Evolutionary conservation across 2,329 filamentous ascomycete species (phyloP), one percentile per base, ranked within the genome.

Genomic region (Sporothrix luriei): DNA sequence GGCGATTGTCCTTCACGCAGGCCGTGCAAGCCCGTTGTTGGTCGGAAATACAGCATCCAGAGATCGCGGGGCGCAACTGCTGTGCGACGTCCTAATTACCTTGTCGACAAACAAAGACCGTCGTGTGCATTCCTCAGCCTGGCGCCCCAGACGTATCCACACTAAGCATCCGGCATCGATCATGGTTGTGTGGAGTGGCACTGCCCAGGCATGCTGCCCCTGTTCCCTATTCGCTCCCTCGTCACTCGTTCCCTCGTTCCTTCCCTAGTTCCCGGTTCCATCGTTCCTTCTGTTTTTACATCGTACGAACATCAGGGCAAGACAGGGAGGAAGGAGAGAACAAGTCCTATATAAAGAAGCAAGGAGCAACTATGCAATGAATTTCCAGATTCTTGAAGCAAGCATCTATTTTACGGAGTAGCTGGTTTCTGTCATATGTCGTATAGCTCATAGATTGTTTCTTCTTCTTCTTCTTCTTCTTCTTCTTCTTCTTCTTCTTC

Each of bases 41-140:
- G 29, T 38, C 19, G 16, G 16, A 16, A 19, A 9, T 57, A 29
- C 13, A 4, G 29, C 54, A 40, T 57, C 54, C 3, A 40, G 14
- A 55, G 33, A 33, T 33, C 33, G 9, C 2, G 33, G 9, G 29
- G 13, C 33, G 14, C n/a, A 61, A 24, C 24, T 57, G 54, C 14
- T 54, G 51, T 26, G n/a, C 21, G 10, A 26, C 16, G n/a, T 7
- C 9, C 33, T 6, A 33, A 29, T n/a, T n/a, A n/a, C n/a, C 21
- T 21, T 54, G 5, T 54, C 21, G 51, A 54, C n/a, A 54, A 13
- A 24, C n/a, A 52, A 6, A 24, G 7, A 52, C 52, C n/a, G 52
- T 55, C 52, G 52, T 33, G 26, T n/a, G 52, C 26, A n/a, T 55
- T 55, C 24, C 52, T 55, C 52, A 55, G 24, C 52, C 52, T 33